These are phyloP conservation scores for Aegle marmelos DNA, from an alignment of 345 rosid genomes.

Conservation along the genomic window DNA sequence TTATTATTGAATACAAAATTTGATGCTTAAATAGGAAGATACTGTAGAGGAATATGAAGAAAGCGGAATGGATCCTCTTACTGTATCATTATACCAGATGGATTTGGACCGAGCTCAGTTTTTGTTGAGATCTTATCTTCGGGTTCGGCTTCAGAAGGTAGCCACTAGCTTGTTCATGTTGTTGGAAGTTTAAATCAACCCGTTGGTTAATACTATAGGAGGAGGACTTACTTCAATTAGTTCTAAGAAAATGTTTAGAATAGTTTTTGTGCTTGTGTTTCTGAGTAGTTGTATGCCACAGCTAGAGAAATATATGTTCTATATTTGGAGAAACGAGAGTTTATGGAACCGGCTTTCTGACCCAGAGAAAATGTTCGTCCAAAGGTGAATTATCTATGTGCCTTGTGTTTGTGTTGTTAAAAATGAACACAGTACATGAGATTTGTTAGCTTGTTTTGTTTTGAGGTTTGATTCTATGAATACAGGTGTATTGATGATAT, in stretches of 20 bases:
- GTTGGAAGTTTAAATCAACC: neutral
- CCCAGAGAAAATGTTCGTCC: constrained; percentile 59
- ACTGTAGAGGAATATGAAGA: constrained; percentile 44
- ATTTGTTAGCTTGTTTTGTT: neutral
- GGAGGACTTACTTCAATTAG: neutral
- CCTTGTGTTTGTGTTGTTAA: neutral
- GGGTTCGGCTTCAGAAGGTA: constrained; percentile 85
- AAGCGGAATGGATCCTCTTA: constrained; percentile 53
- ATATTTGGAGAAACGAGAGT: constrained; percentile 49
- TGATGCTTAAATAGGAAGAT: constrained; percentile 42
- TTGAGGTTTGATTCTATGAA: constrained; percentile 1
- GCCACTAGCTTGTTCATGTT: neutral
- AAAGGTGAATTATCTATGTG: constrained; percentile 39
- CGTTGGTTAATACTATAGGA: neutral
- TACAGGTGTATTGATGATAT: constrained; percentile 57
- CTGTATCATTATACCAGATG: constrained; percentile 82
- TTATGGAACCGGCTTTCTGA: constrained; percentile 49
- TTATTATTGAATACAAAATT: neutral
- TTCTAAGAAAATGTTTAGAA: neutral
- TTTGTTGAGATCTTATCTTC: constrained; percentile 82
- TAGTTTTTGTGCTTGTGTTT: neutral
- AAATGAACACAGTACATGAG: neutral
- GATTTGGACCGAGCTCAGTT: constrained; percentile 81
- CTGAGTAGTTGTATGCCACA: constrained; percentile 20
- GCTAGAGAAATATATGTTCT: constrained; percentile 81